These are phyloP conservation scores for Paracamarosporium sp. DNA, from an alignment of 2,329 filamentous ascomycete species.

Conservation along the genomic window DNA sequence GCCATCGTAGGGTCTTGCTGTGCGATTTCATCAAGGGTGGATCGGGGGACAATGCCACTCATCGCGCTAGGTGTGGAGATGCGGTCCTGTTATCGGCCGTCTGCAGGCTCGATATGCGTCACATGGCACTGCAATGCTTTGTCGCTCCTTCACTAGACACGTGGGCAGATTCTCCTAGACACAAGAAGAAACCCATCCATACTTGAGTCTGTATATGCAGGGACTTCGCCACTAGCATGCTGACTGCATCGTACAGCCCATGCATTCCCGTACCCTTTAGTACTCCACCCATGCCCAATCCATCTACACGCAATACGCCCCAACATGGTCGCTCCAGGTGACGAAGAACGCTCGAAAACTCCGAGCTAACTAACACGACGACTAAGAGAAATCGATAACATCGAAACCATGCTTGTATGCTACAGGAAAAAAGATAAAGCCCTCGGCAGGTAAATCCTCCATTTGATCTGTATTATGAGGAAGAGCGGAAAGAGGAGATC, in stretches of 20 bases:
- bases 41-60: too few relatives aligned
- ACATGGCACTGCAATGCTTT: too few relatives aligned
- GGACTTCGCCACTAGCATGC: neutral
- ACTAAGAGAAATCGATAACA: neutral
- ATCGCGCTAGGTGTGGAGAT: too few relatives aligned
- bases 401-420: neutral
- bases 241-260: neutral
- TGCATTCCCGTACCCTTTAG: neutral
- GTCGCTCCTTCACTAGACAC: neutral
- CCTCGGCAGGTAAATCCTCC: conserved; percentile 1
- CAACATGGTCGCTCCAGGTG: neutral
- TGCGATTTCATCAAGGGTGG: too few relatives aligned
- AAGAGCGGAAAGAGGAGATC: neutral
- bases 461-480: neutral
- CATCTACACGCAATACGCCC: conserved; percentile 3
- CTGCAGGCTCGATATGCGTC: too few relatives aligned
- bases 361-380: conserved; percentile 1
- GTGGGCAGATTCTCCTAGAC: neutral
- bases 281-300: conserved; percentile 3
- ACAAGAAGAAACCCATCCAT: neutral
- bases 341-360: neutral
- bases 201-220: conserved; percentile 3
- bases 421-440: conserved; percentile 3
- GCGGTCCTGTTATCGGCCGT: too few relatives aligned
- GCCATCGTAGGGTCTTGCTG: too few relatives aligned